Conservation (phyloP, 2,329 filamentous ascomycete genomes). For the Curvularia hawaiiensis region DNA sequence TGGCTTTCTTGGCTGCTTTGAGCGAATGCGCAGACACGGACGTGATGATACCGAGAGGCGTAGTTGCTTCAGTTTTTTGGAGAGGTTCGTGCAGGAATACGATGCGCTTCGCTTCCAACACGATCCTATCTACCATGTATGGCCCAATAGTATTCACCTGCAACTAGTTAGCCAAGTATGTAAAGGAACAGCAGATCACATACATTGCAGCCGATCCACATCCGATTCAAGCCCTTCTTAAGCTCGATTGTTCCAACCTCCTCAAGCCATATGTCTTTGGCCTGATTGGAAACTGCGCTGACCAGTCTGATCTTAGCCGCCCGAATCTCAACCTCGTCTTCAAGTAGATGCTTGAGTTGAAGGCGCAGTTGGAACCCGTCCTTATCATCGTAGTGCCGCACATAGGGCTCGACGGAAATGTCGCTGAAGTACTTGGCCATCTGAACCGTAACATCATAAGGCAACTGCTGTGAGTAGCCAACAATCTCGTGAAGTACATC, state of each 20-base stretch:
- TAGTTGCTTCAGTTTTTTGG: slow-evolving; percentile 54
- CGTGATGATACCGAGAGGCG: slow-evolving; percentile 55
- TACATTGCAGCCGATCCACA: slow-evolving; percentile 57
- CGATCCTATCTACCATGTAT: slow-evolving; percentile 76
- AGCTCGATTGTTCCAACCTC: slow-evolving; percentile 54
- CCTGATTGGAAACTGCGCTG: slow-evolving; percentile 59
- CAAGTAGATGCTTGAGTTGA: slow-evolving; percentile 71
- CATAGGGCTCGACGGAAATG: slow-evolving; percentile 69
- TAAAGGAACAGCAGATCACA: slow-evolving; percentile 9
- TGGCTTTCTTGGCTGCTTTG: slow-evolving; percentile 53
- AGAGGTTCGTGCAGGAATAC: slow-evolving; percentile 69
- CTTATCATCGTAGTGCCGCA: slow-evolving; percentile 70
- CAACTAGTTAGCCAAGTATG: slow-evolving; percentile 33
- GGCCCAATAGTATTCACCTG: slow-evolving; percentile 71
- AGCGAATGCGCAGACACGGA: slow-evolving; percentile 42
- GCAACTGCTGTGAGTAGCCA: slow-evolving; percentile 54
- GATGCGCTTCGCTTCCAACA: slow-evolving; percentile 68
- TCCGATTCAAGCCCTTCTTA: slow-evolving; percentile 59
- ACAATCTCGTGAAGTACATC: slow-evolving; percentile 53
- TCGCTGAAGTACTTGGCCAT: slow-evolving; percentile 76
- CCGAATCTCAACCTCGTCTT: slow-evolving; percentile 71
- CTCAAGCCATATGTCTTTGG: slow-evolving; percentile 71
- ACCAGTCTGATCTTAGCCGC: slow-evolving; percentile 68
- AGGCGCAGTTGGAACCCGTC: slow-evolving; percentile 79
- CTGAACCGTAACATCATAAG: slow-evolving; percentile 69